Evolutionary conservation across 345 rosid genomes (phyloP).

Genomic region (Aurinia saxatilis): DNA sequence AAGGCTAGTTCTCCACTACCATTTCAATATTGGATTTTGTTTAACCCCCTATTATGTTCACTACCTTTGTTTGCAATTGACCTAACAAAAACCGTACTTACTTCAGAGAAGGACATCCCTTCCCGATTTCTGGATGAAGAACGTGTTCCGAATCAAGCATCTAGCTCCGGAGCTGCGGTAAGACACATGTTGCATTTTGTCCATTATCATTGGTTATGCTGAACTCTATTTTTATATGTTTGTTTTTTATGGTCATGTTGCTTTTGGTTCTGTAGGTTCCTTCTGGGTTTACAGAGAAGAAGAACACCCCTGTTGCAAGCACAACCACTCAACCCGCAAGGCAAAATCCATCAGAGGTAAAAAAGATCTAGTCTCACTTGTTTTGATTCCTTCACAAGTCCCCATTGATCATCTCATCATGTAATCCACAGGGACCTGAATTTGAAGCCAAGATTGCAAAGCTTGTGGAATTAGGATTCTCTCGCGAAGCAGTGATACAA

Average conservation of each 20-base stretch:
- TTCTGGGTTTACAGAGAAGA: slow-evolving; percentile 41
- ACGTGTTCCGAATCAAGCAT: slow-evolving; percentile 56
- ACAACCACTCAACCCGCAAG: slow-evolving; percentile 55
- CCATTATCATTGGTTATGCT: background rate
- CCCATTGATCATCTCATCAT: background rate
- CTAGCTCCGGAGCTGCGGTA: slow-evolving; percentile 79
- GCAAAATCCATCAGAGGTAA: slow-evolving; percentile 43
- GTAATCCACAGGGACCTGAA: slow-evolving; percentile 50
- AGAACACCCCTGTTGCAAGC: slow-evolving; percentile 24
- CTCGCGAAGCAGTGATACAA: slow-evolving; percentile 71
- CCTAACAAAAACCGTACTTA: slow-evolving; percentile 1
- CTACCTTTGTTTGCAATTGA: background rate
- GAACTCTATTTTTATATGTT: too few species aligned
- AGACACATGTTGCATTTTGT: slow-evolving; percentile 9
- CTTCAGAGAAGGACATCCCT: slow-evolving; percentile 89
- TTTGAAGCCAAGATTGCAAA: slow-evolving; percentile 86
- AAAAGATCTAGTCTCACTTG: background rate
- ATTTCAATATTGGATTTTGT: background rate
- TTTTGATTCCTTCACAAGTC: background rate
- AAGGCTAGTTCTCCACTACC: slow-evolving; percentile 43
- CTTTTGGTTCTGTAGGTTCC: slow-evolving; percentile 25
- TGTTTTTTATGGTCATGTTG: background rate
- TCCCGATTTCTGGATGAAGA: slow-evolving; percentile 79
- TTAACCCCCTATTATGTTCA: background rate
- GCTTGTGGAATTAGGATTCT: slow-evolving; percentile 86